Evolutionary conservation across 2,329 filamentous ascomycete species (phyloP).

Genomic region (Beauveria sp.): DNA sequence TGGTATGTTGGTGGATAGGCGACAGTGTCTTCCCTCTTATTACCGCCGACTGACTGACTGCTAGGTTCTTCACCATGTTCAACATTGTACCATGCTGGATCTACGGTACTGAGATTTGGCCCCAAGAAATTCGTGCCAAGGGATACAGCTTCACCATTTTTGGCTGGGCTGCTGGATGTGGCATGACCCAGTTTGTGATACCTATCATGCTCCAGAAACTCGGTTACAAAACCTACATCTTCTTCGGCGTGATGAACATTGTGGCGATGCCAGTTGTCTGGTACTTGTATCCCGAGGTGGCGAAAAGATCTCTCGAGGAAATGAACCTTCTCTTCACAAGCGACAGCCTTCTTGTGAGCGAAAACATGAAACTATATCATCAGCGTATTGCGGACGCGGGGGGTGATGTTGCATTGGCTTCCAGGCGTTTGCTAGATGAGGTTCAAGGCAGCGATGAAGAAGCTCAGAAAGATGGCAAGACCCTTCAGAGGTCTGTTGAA

Average conservation of each 20-base stretch:
- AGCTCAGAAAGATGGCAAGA: background rate
- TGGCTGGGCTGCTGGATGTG: constrained; percentile 51
- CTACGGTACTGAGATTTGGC: constrained; percentile 46
- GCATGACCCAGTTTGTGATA: constrained; percentile 44
- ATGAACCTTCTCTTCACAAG: constrained; percentile 41
- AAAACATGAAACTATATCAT: constrained; percentile 33
- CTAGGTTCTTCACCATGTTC: constrained; percentile 25
- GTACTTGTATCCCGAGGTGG: constrained; percentile 33
- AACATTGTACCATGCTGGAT: constrained; percentile 27
- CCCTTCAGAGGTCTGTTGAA: background rate
- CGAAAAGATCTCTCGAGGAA: constrained; percentile 40
- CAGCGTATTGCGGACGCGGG: constrained; percentile 16
- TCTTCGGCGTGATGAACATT: constrained; percentile 44
- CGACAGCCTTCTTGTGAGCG: constrained; percentile 34
- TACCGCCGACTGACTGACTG: background rate
- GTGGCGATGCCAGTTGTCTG: constrained; percentile 43
- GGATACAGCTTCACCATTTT: constrained; percentile 52
- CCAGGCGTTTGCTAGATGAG: constrained; percentile 16
- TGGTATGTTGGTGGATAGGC: constrained; percentile 13
- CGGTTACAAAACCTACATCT: constrained; percentile 40
- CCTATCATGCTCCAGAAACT: constrained; percentile 43
- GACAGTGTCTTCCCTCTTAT: too few relatives aligned
- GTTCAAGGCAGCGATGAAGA: constrained; percentile 10
- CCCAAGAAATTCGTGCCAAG: constrained; percentile 47
- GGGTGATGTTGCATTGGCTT: constrained; percentile 16